phyloP scores from a whole-genome alignment of 176 grass and related monocot species.

The Rhynchospora tenuis region DNA sequence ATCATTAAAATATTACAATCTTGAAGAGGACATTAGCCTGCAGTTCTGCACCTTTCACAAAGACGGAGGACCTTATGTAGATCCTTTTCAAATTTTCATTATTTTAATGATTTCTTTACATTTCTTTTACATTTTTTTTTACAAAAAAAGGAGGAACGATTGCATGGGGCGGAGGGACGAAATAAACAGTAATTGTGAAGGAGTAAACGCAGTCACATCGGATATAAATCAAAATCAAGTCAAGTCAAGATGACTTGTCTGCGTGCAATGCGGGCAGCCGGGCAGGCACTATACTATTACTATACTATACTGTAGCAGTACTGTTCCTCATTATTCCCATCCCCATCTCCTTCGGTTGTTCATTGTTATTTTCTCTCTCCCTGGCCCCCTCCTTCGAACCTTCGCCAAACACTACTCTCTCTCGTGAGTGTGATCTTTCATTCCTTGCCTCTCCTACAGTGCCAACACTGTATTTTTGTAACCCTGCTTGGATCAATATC shows the following conservation, averaged over 20 bases:
- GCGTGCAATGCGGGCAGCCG: constrained; percentile 19
- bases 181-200: neutral
- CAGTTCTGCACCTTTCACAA: too few relatives aligned
- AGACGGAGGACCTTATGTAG: too few relatives aligned
- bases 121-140: neutral
- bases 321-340: neutral
- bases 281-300: neutral
- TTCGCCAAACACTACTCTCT: neutral
- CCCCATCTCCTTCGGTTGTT: too few relatives aligned
- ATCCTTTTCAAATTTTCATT: too few relatives aligned
- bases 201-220: constrained; percentile 20
- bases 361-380: too few relatives aligned
- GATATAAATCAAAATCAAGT: constrained; percentile 35
- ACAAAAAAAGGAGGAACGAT: neutral
- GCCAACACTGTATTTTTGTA: neutral
- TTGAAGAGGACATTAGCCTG: too few relatives aligned
- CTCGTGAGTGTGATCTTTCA: neutral
- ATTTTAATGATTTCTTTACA: too few relatives aligned
- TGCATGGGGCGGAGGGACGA: neutral
- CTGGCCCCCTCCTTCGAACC: neutral
- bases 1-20: too few relatives aligned
- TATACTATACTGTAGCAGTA: neutral
- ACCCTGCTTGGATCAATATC: neutral
- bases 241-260: constrained; percentile 44
- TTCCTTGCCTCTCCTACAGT: neutral